A percentile compares a stretch with the other conserved stretches of the same genome.
These are phyloP conservation scores for Penicillium bialowiezense DNA, from an alignment of 495 filamentous ascomycete genomes.

Conservation along the genomic window DNA sequence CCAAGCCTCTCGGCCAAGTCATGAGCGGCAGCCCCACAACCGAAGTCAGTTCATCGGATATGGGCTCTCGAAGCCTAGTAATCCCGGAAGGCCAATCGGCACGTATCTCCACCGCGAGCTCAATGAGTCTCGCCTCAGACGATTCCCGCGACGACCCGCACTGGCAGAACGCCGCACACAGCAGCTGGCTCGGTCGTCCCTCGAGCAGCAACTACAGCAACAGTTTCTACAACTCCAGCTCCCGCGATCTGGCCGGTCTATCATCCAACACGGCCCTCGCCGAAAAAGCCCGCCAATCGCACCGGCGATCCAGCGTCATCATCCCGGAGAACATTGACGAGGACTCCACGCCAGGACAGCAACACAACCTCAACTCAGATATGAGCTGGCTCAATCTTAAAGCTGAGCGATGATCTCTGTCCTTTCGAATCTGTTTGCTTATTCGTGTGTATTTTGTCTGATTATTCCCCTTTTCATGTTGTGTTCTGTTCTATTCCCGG, in stretches of 20 bases:
- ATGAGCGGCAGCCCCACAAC: constrained; percentile 67
- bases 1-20: constrained; percentile 51
- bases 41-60: constrained; percentile 44
- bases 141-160: constrained; percentile 50
- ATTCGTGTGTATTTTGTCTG: no score
- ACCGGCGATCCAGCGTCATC: constrained; percentile 36
- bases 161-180: constrained; percentile 43
- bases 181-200: constrained; percentile 48
- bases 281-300: constrained; percentile 18
- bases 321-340: constrained; percentile 42
- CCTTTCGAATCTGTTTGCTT: no score
- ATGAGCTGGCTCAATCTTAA: constrained; percentile 77
- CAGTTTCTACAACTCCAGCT: constrained; percentile 44
- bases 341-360: constrained; percentile 30
- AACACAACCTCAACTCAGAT: constrained; percentile 47
- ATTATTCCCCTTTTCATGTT: background rate
- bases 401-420: constrained; percentile 25
- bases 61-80: constrained; percentile 31
- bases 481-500: background rate
- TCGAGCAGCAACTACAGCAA: constrained; percentile 61
- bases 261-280: constrained; percentile 13
- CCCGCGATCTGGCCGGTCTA: constrained; percentile 26
- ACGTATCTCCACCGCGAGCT: constrained; percentile 59
- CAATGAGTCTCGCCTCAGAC: constrained; percentile 53
- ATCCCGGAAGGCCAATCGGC: constrained; percentile 59